phyloP scores from a whole-genome alignment of 176 grass and related monocot species.

The Oryza longistaminata region DNA sequence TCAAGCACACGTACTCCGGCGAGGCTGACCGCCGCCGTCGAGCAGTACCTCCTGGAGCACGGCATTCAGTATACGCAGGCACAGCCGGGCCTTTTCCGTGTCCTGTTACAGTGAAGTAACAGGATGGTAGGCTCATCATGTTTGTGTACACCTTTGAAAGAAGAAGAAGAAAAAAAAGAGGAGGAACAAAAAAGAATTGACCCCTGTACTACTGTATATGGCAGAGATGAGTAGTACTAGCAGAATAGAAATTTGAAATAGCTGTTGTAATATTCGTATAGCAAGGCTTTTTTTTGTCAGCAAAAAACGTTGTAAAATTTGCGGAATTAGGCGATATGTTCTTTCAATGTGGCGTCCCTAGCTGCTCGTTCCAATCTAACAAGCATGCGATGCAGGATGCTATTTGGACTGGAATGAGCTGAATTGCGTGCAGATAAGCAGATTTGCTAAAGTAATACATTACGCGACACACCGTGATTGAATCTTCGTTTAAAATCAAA shows the following conservation, averaged over 20 bases:
- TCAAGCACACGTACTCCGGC: constrained; percentile 50
- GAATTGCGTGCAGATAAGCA: no score
- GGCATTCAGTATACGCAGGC: constrained; percentile 61
- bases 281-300: constrained; percentile 55
- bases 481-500: no score
- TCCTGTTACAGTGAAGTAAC: constrained; percentile 63
- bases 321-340: constrained; percentile 62
- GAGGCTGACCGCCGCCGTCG: constrained; percentile 57
- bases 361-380: background rate
- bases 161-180: background rate
- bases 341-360: constrained; percentile 30
- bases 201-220: constrained; percentile 77
- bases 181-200: constrained; percentile 36
- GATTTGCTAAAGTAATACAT: no score
- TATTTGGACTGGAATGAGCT: no score
- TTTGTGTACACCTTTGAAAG: constrained; percentile 41
- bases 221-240: constrained; percentile 57
- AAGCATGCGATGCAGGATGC: background rate
- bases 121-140: background rate
- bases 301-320: constrained; percentile 75
- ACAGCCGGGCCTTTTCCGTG: constrained; percentile 71
- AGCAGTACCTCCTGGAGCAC: constrained; percentile 84
- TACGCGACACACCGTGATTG: no score
- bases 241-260: constrained; percentile 59
- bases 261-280: constrained; percentile 59